Evolutionary conservation across 768 basidiomycete species (phyloP).

Genomic region (Macrolepiota albuminosa): DNA sequence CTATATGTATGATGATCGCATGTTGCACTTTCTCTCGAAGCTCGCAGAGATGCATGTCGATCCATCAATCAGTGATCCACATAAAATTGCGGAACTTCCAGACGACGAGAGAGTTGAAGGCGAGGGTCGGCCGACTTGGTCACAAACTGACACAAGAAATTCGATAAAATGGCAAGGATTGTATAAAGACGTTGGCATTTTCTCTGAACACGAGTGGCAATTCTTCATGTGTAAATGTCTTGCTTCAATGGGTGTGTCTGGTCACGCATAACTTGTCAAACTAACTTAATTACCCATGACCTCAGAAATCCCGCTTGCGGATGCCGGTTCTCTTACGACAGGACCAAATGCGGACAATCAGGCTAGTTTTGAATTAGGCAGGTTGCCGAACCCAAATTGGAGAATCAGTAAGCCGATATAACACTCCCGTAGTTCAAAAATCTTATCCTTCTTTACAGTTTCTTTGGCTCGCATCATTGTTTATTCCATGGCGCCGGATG

Average conservation of each 20-base stretch:
- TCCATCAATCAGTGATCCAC: constrained; percentile 71
- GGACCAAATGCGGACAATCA: constrained; percentile 72
- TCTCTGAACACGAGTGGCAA: constrained; percentile 80
- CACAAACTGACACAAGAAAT: constrained; percentile 34
- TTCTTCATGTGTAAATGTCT: constrained; percentile 88
- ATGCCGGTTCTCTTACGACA: constrained; percentile 70
- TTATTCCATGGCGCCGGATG: constrained; percentile 79
- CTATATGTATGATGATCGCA: constrained; percentile 85
- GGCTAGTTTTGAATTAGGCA: constrained; percentile 67
- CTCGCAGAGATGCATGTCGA: constrained; percentile 80
- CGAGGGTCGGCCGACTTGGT: constrained; percentile 57
- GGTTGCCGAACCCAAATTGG: constrained; percentile 70
- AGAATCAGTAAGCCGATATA: constrained; percentile 51
- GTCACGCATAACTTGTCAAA: neutral
- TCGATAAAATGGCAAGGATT: constrained; percentile 61
- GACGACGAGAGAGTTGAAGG: constrained; percentile 64
- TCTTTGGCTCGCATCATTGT: constrained; percentile 84
- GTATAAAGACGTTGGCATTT: constrained; percentile 84
- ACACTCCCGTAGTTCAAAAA: constrained; percentile 11
- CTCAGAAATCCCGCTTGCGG: constrained; percentile 67
- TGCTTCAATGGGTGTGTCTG: constrained; percentile 66
- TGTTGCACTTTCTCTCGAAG: constrained; percentile 76
- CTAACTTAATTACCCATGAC: constrained; percentile 6
- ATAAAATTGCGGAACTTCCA: constrained; percentile 56
- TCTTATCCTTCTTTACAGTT: constrained; percentile 31